Evolutionary conservation across 331 rosid species (phyloP).

Genomic region (Telfairia occidentalis): DNA sequence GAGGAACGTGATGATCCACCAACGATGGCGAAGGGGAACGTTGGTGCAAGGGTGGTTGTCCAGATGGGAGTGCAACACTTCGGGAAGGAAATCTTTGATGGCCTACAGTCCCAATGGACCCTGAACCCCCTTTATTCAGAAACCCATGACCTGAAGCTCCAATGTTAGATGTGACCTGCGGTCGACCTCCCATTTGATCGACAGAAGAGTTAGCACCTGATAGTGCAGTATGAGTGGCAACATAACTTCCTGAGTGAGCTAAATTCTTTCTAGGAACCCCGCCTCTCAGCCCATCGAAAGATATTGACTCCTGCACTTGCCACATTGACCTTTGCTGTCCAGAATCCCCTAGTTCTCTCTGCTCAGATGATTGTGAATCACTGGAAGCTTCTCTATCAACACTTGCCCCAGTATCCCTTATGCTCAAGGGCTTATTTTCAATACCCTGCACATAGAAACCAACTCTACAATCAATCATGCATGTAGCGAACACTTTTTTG

Average conservation of each 20-base stretch:
- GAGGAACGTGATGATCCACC: slow-evolving; percentile 25
- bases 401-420: slow-evolving; percentile 23
- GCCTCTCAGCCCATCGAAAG: slow-evolving; percentile 34
- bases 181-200: slow-evolving; percentile 35
- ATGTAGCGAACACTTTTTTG: neutral
- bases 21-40: slow-evolving; percentile 35
- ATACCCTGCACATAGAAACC: slow-evolving; percentile 39
- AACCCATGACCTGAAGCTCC: slow-evolving; percentile 25
- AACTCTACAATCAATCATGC: neutral
- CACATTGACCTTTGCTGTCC: slow-evolving; percentile 43
- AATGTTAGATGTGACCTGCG: slow-evolving; percentile 17
- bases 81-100: slow-evolving; percentile 35
- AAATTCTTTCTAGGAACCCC: slow-evolving; percentile 25
- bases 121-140: slow-evolving; percentile 19
- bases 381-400: slow-evolving; percentile 31
- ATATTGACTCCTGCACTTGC: slow-evolving; percentile 46
- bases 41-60: slow-evolving; percentile 41
- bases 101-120: slow-evolving; percentile 31
- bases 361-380: slow-evolving; percentile 32
- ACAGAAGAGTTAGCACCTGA: slow-evolving; percentile 31
- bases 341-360: slow-evolving; percentile 43
- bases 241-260: slow-evolving; percentile 38
- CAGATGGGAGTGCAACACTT: slow-evolving; percentile 42
- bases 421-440: slow-evolving; percentile 31
- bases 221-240: slow-evolving; percentile 30